These are phyloP conservation scores for Pseudocercospora fijiensis DNA, from an alignment of 2,329 filamentous ascomycete species.

Conservation along the genomic window DNA sequence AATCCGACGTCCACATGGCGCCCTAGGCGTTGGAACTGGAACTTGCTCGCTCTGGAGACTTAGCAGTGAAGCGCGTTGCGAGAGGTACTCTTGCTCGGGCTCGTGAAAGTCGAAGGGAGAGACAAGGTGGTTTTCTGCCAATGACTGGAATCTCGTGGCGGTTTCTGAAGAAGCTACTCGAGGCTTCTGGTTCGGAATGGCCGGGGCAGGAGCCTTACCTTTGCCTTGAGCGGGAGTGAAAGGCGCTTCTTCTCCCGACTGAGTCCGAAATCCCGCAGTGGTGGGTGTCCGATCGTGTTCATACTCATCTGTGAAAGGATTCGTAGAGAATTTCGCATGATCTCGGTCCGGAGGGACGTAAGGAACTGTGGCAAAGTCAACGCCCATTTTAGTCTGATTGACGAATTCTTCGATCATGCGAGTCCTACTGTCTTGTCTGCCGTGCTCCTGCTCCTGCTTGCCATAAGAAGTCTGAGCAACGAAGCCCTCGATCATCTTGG, in stretches of 20 bases:
- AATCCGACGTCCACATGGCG: background rate
- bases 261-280: background rate
- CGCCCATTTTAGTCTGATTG: background rate
- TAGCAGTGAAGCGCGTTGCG: background rate
- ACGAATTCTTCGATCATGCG: background rate
- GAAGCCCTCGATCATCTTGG: background rate
- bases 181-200: background rate
- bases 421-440: background rate
- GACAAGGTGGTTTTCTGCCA: background rate
- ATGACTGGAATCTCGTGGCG: background rate
- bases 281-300: background rate
- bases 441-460: background rate
- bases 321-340: background rate
- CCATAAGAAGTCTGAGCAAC: background rate
- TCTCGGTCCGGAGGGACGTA: background rate
- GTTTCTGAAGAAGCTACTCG: background rate
- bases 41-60: background rate
- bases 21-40: background rate
- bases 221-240: background rate
- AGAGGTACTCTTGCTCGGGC: background rate
- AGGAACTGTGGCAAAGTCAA: background rate
- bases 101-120: background rate
- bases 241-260: background rate
- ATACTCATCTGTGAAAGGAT: constrained; percentile 5
- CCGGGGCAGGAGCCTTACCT: background rate